Evolutionary conservation across 2,329 filamentous ascomycete genomes (phyloP).

Genomic region (Cladosporium austrohemisphaericum): DNA sequence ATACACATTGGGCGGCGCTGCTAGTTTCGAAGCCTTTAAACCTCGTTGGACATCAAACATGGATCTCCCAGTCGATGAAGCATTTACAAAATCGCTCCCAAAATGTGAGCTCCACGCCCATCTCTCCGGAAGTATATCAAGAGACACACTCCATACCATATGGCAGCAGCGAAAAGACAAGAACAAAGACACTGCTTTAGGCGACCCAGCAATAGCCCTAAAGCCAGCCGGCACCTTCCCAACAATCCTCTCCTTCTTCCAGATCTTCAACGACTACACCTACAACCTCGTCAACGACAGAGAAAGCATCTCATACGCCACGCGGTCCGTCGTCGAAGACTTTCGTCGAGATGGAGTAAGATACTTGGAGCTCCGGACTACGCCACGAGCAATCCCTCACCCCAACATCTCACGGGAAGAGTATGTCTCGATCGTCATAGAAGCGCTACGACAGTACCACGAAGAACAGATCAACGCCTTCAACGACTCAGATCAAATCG

Average conservation of each 20-base stretch:
- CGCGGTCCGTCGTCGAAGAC: slow-evolving; percentile 59
- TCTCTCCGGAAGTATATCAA: slow-evolving; percentile 72
- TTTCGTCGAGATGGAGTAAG: slow-evolving; percentile 69
- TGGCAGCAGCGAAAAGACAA: slow-evolving; percentile 59
- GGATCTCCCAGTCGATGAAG: slow-evolving; percentile 11
- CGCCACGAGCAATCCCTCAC: slow-evolving; percentile 60
- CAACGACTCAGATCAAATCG: slow-evolving; percentile 42
- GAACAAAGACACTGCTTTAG: slow-evolving; percentile 42
- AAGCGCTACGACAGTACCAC: slow-evolving; percentile 46
- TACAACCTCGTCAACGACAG: slow-evolving; percentile 68
- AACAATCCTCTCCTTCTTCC: slow-evolving; percentile 61
- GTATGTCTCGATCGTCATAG: slow-evolving; percentile 65
- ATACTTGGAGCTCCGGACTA: slow-evolving; percentile 78
- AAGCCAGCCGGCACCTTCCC: slow-evolving; percentile 51
- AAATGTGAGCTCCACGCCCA: slow-evolving; percentile 69
- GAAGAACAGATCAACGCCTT: slow-evolving; percentile 5
- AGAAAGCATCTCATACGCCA: slow-evolving; percentile 53
- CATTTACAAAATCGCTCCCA: slow-evolving; percentile 37
- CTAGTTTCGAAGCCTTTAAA: no score
- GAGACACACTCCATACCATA: slow-evolving; percentile 68
- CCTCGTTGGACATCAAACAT: no score
- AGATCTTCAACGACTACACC: slow-evolving; percentile 73
- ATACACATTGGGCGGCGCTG: no score
- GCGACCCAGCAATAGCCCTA: slow-evolving; percentile 66
- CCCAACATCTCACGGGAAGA: slow-evolving; percentile 55